Evolutionary conservation across 2,329 filamentous ascomycete genomes (phyloP), one percentile per base, ranked within the genome.

Genomic region (Emergomyces orientalis): DNA sequence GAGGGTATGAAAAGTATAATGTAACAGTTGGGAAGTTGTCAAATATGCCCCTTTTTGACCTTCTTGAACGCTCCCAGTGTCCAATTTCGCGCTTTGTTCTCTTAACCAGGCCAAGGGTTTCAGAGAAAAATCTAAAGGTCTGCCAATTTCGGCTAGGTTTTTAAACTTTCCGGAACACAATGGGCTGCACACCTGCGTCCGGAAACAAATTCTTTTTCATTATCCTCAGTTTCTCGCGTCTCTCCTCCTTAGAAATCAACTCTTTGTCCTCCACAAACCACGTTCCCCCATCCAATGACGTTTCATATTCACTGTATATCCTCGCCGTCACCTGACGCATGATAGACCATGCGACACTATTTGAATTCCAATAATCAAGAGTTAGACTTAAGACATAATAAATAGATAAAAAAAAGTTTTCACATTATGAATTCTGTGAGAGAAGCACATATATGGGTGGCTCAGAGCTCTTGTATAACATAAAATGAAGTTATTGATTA

Each of bases 341-440:
- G 39, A 64, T 59, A 19, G 66, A 65, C 66, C 65, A 66, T 30
- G 65, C 66, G 43, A 66, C 41, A 56, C 66, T 52, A 60, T 41
- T 49, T n/a, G n/a, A 51, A 32, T 60, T 43, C 57, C 34, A 60
- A 7, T 52, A 37, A 37, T 37, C 41, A 25, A 30, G 9, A 22
- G 39, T 30, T 11, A 47, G 34, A 27, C 25, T 34, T 32, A 41
- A 25, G 49, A 37, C 9, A 58, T 22, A 14, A 34, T 34, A 32
- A n/a, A 19, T 34, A 54, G 32, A 14, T 30, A 32, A 55, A 34
- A 22, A n/a, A 47, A 34, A 14, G 41, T 14, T 3, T 25, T 25
- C 1, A 27, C 45, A 49, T 13, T 9, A 49, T 27, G 22, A 27
- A 60, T 13, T 17, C 4, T 4, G 39, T 43, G 17, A 39, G 7